Percentiles rank a stretch among this genome's conserved stretches.
Conservation (phyloP, 345 rosid species). For the Arabis hirsuta region DNA sequence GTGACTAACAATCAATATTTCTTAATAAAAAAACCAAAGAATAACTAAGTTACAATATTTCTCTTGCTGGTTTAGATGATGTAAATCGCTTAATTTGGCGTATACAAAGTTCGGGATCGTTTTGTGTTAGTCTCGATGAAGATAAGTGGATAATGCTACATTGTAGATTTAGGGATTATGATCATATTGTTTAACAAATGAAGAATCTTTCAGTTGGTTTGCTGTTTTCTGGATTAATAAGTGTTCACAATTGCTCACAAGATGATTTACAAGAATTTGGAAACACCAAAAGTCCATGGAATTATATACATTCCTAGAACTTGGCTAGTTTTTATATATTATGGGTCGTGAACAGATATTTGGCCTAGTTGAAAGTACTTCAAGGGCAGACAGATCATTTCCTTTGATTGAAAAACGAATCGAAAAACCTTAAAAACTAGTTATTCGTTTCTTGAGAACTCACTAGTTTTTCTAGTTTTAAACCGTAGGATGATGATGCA, state of each 20-base stretch:
- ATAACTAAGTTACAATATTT: too few relatives aligned
- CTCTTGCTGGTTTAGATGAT: too few relatives aligned
- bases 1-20: too few relatives aligned
- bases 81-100: too few relatives aligned
- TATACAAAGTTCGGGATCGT: too few relatives aligned
- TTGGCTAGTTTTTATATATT: too few relatives aligned
- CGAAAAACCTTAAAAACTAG: neutral
- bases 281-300: neutral
- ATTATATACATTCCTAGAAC: too few relatives aligned
- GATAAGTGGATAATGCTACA: neutral
- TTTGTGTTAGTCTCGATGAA: neutral
- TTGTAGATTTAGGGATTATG: neutral
- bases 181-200: neutral
- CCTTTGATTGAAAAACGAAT: too few relatives aligned
- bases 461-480: constrained; percentile 10
- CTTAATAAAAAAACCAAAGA: too few relatives aligned
- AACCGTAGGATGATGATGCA: neutral
- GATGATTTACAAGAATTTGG: neutral
- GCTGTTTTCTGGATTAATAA: neutral
- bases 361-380: too few relatives aligned
- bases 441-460: neutral
- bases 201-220: neutral
- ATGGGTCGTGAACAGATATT: too few relatives aligned
- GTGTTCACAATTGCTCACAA: neutral
- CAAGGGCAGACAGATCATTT: too few relatives aligned